Conservation (phyloP, 108 stramenopile species). For the Skeletonema grethae region DNA sequence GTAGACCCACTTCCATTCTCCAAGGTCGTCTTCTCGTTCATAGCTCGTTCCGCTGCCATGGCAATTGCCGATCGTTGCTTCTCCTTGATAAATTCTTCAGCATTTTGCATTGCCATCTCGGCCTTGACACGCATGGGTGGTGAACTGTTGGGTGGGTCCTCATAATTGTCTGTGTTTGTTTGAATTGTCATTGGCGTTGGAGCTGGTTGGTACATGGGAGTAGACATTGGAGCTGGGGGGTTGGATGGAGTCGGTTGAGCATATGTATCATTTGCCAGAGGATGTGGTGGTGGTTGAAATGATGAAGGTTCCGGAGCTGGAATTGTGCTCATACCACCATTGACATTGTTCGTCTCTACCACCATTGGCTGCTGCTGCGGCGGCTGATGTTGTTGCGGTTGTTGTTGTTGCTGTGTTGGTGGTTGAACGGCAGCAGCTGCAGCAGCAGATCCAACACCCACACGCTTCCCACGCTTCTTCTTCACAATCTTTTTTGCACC, state of each 20-base stretch:
- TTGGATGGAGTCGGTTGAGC: background rate
- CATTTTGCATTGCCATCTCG: slow-evolving; percentile 28
- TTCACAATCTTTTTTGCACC: slow-evolving; percentile 30
- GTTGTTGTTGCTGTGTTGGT: background rate
- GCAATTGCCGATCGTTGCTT: slow-evolving; percentile 42
- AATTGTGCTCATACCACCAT: background rate
- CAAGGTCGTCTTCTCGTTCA: slow-evolving; percentile 11
- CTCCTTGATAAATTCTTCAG: slow-evolving; percentile 44
- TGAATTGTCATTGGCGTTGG: background rate
- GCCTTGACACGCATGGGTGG: slow-evolving; percentile 42
- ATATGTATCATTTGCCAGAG: background rate
- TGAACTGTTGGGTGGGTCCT: slow-evolving; percentile 1
- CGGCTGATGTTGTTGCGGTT: too few species aligned
- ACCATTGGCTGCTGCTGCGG: background rate
- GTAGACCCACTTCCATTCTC: background rate
- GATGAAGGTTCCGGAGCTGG: background rate
- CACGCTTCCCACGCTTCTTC: slow-evolving; percentile 39
- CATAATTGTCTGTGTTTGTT: background rate
- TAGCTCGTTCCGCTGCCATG: slow-evolving; percentile 43
- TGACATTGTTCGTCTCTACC: background rate
- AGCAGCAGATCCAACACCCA: slow-evolving; percentile 18
- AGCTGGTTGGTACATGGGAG: background rate
- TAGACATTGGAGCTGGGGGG: background rate
- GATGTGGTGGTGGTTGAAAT: background rate
- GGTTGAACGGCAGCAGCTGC: background rate